Conservation (phyloP, 2,329 filamentous ascomycete genomes). For the Trichothecium roseum region DNA sequence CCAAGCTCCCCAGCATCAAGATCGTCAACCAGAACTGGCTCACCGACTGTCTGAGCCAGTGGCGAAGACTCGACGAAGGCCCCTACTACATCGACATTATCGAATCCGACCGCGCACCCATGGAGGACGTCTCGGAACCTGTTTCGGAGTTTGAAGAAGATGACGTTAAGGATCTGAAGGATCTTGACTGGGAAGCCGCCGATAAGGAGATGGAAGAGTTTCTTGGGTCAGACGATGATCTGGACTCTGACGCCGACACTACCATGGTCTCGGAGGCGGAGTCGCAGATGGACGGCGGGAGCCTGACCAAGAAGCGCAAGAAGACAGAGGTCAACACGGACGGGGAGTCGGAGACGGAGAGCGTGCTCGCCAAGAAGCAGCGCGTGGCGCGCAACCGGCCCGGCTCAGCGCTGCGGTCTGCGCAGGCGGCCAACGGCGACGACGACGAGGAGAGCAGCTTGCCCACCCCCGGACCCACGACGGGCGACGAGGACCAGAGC, state of each 20-base stretch:
- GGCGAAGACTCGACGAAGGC: slow-evolving; percentile 68
- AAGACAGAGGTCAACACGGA: slow-evolving; percentile 14
- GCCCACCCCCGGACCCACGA: slow-evolving; percentile 27
- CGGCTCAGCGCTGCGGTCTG: slow-evolving; percentile 34
- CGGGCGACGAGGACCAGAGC: slow-evolving; percentile 16
- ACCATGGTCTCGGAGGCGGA: slow-evolving; percentile 7
- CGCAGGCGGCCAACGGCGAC: slow-evolving; percentile 28
- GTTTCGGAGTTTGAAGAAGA: slow-evolving; percentile 20
- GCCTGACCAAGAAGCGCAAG: slow-evolving; percentile 12
- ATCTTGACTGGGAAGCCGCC: slow-evolving; percentile 51
- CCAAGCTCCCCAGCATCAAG: slow-evolving; percentile 68
- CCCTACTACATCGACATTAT: slow-evolving; percentile 71
- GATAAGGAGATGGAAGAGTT: slow-evolving; percentile 72
- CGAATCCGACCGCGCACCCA: slow-evolving; percentile 47
- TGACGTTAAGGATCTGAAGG: slow-evolving; percentile 34
- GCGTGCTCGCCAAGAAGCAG: slow-evolving; percentile 39
- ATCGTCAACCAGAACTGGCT: slow-evolving; percentile 93
- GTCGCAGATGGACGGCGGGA: slow-evolving; percentile 9
- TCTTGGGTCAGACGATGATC: slow-evolving; percentile 31
- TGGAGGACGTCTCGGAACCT: slow-evolving; percentile 21
- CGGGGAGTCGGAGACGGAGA: slow-evolving; percentile 25
- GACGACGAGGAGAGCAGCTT: slow-evolving; percentile 24
- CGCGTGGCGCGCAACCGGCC: slow-evolving; percentile 33
- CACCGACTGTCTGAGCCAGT: slow-evolving; percentile 71
- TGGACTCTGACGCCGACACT: slow-evolving; percentile 8